These are phyloP conservation scores for Candida chilensis DNA, from an alignment of 805 yeast species.

Conservation along the genomic window DNA sequence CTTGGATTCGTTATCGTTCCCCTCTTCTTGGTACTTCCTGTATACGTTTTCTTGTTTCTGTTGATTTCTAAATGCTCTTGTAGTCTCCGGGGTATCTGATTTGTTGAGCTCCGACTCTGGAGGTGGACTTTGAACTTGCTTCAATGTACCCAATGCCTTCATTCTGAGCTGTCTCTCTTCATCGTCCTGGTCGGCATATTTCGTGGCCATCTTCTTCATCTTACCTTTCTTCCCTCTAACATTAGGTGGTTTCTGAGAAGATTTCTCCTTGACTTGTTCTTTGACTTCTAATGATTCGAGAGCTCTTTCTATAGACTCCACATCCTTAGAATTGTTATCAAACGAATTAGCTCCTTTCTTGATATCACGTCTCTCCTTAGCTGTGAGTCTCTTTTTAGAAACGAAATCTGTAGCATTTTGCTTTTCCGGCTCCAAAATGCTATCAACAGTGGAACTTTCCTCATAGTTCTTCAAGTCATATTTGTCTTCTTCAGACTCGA, in stretches of 20 bases:
- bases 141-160: constrained; percentile 79
- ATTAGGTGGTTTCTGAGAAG: constrained; percentile 17
- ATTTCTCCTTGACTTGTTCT: constrained; percentile 2
- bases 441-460: background rate
- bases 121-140: constrained; percentile 42
- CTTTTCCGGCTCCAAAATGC: background rate
- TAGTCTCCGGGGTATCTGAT: too few species aligned
- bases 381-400: constrained; percentile 3
- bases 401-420: background rate
- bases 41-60: constrained; percentile 18
- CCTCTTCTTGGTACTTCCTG: constrained; percentile 19
- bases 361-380: constrained; percentile 4
- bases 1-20: constrained; percentile 17
- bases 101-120: too few species aligned
- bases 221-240: constrained; percentile 84
- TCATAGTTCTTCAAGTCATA: background rate
- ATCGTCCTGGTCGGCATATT: constrained; percentile 88
- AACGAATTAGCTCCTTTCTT: background rate
- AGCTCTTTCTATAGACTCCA: background rate
- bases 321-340: constrained; percentile 1
- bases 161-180: constrained; percentile 70
- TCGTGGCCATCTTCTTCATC: constrained; percentile 69
- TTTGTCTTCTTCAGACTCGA: background rate
- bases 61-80: constrained; percentile 13
- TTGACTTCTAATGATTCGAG: constrained; percentile 8